Evolutionary conservation across 306 rosid species (phyloP).

Genomic region (Senna siamea): DNA sequence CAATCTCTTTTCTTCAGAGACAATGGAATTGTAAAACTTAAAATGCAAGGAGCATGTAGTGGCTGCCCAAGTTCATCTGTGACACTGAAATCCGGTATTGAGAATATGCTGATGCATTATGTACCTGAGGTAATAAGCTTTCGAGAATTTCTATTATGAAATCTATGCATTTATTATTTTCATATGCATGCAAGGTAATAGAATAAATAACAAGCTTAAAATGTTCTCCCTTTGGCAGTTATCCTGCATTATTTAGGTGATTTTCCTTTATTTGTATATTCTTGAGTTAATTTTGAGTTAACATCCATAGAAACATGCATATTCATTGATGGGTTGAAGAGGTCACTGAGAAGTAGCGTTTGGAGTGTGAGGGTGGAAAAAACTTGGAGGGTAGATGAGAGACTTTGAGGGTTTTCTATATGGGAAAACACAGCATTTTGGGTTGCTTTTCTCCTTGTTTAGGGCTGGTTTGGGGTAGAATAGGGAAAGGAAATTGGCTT

Average conservation of each 20-base stretch:
- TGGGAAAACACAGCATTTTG: neutral
- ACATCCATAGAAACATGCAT: neutral
- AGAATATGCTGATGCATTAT: constrained; percentile 98
- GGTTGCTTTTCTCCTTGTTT: neutral
- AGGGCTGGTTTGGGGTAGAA: neutral
- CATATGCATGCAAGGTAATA: neutral
- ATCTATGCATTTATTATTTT: constrained; percentile 24
- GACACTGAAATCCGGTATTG: constrained; percentile 96
- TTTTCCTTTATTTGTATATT: constrained; percentile 10
- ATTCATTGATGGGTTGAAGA: neutral
- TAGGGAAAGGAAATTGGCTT: neutral
- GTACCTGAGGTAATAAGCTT: constrained; percentile 85
- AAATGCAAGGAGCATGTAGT: constrained; percentile 98
- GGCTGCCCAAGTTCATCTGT: constrained; percentile 99
- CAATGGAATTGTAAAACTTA: constrained; percentile 79
- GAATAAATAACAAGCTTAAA: constrained; percentile 16
- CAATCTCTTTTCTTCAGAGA: constrained; percentile 58
- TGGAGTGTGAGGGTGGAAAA: too few relatives aligned
- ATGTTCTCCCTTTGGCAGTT: constrained; percentile 6
- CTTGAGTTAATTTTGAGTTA: constrained; percentile 5
- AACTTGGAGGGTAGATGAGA: too few relatives aligned
- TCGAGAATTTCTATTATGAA: constrained; percentile 26
- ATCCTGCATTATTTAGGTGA: neutral
- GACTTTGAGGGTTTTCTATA: too few relatives aligned
- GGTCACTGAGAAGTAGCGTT: neutral